Base-by-base conservation (phyloP, 306 rosid species). In the apple (Malus domestica) region DNA sequence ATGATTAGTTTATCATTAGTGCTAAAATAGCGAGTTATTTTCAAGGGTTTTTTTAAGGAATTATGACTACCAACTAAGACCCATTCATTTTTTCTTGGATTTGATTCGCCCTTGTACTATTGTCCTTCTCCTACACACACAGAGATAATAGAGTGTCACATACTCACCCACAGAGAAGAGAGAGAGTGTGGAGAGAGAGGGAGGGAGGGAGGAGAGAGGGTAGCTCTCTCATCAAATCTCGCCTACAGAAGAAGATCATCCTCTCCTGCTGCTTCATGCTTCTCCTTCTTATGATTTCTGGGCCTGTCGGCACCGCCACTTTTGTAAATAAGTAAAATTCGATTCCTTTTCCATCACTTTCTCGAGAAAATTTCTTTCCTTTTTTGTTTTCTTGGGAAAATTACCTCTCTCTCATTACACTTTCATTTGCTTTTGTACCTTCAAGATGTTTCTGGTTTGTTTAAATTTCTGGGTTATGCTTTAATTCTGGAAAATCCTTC, bases 211-310 rank as follows among this genome's bases (percentile, higher is more conserved):
- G 42, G 42, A 40, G 45, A 40, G 45, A 9, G 45, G 11, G 45
- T 11, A 40, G 12, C 64, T 59, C 64, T 23, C 22, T 27, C 7
- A 20, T 82, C 83, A 77, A 85, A 79, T 85, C 85, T 81, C 62
- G 70, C 73, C 29, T 70, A 42, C 54, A 63, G 64, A 72, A 71
- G 75, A 54, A 40, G 45, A 40, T 40, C 45, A 11, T 40, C 45
- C 11, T 40, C 45, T 40, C 54, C 64, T 9, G 33, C 46, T 29
- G 27, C 68, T 55, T 72, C 3, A 35, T 72, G 64, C 55, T 22
- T 72, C 76, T 63, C 68, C 75, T 75, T 70, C 74, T 80, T 88
- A 84, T 86, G 83, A 84, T 84, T 84, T 87, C 90, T 71, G 16
- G 88, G 85, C 85, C 80, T 55, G 45, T 38, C 62, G 73, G 79